Evolutionary conservation across 768 basidiomycete species (phyloP).

Genomic region (Podaxis sp.): DNA sequence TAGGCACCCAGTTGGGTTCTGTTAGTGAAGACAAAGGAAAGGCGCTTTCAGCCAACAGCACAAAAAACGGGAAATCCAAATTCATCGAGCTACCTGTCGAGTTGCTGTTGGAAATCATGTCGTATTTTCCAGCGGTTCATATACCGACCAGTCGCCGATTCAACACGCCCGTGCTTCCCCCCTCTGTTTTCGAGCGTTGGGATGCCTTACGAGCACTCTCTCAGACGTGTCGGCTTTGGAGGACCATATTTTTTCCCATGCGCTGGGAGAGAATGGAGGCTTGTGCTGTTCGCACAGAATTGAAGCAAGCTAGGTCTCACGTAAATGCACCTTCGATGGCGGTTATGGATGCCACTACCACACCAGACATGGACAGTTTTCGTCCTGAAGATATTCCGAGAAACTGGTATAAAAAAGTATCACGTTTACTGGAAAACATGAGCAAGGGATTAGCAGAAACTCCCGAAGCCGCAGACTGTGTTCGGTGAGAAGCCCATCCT

Average conservation of each 20-base stretch:
- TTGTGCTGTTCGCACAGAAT: constrained; percentile 17
- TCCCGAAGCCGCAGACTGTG: background rate
- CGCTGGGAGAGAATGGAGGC: constrained; percentile 28
- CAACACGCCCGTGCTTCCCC: constrained; percentile 14
- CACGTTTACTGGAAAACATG: constrained; percentile 2
- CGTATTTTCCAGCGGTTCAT: constrained; percentile 20
- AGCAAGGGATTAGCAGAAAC: background rate
- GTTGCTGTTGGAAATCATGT: constrained; percentile 26
- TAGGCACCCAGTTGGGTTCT: background rate
- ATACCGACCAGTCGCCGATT: constrained; percentile 15
- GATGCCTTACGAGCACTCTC: constrained; percentile 28
- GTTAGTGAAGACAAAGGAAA: background rate
- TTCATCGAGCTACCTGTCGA: constrained; percentile 25
- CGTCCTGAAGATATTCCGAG: background rate
- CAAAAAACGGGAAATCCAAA: constrained; percentile 6
- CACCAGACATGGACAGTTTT: background rate
- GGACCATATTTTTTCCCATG: constrained; percentile 23
- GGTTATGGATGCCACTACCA: background rate
- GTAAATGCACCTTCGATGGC: background rate
- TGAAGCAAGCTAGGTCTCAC: background rate
- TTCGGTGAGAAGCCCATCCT: constrained; percentile 2
- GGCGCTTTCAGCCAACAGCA: background rate
- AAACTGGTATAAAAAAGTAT: background rate
- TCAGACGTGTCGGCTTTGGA: constrained; percentile 26
- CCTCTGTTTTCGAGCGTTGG: constrained; percentile 21